These are phyloP conservation scores for Cenchrus fungigraminus DNA, from an alignment of 176 grass and related monocot species.

Conservation along the genomic window DNA sequence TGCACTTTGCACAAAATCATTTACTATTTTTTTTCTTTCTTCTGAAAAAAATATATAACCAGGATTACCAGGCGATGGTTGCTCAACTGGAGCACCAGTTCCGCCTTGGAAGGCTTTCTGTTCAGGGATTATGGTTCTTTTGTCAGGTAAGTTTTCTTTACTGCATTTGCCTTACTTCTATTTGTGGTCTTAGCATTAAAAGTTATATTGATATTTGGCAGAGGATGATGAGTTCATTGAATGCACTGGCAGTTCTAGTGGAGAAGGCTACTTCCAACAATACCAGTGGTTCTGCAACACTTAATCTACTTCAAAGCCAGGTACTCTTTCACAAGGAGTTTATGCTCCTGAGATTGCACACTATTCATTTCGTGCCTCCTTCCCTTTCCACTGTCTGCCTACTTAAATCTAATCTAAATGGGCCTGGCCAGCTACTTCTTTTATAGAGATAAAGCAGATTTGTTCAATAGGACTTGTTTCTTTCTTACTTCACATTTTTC, in stretches of 20 bases:
- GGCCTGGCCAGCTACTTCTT: constrained; percentile 10
- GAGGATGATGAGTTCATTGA: constrained; percentile 95
- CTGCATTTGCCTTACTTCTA: constrained; percentile 17
- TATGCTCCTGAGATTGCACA: constrained; percentile 2
- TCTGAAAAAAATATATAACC: constrained; percentile 27
- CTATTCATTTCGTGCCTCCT: not conserved
- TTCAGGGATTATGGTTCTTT: constrained; percentile 94
- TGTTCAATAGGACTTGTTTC: not conserved
- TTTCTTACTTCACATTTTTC: constrained; percentile 22
- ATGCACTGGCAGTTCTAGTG: constrained; percentile 82
- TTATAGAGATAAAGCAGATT: constrained; percentile 4
- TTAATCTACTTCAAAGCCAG: constrained; percentile 96
- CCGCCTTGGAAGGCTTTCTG: constrained; percentile 80
- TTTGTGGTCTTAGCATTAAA: constrained; percentile 31
- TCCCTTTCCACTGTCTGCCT: not conserved
- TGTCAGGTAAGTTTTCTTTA: constrained; percentile 69
- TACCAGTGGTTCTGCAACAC: constrained; percentile 74
- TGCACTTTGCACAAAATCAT: constrained; percentile 25
- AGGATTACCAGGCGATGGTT: constrained; percentile 99
- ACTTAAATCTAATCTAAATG: constrained; percentile 28
- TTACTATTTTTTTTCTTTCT: constrained; percentile 22
- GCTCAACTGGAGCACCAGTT: constrained; percentile 97
- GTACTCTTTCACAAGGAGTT: constrained; percentile 48
- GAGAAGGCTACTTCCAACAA: constrained; percentile 80
- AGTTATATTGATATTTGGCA: constrained; percentile 49